These are phyloP conservation scores for Cucurbita ficifolia DNA, from an alignment of 306 rosid genomes.

Conservation along the genomic window DNA sequence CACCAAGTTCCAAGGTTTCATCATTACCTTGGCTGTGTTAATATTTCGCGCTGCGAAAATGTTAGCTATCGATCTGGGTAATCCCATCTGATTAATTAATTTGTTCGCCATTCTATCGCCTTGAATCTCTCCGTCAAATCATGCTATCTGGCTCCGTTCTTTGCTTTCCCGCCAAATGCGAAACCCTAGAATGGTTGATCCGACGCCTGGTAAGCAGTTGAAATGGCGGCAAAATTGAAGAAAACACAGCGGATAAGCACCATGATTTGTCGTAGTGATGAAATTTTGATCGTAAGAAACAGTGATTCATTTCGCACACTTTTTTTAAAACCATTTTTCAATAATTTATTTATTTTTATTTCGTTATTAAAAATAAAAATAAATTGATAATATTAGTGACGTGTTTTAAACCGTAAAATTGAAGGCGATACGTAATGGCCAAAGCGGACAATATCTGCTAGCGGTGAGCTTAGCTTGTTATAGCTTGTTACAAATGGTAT, in stretches of 20 bases:
- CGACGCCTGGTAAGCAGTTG: background rate
- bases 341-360: no score
- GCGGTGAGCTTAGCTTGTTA: no score
- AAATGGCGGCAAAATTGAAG: slow-evolving; percentile 2
- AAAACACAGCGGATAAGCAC: background rate
- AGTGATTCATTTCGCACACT: no score
- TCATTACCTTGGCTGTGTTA: slow-evolving; percentile 56
- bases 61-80: slow-evolving; percentile 52
- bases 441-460: no score
- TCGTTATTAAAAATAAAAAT: no score
- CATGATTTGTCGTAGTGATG: background rate
- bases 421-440: no score
- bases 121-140: background rate
- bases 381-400: no score
- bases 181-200: background rate
- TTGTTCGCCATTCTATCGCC: slow-evolving; percentile 46
- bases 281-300: no score
- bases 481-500: no score
- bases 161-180: background rate
- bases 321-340: no score
- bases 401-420: no score
- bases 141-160: background rate
- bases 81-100: slow-evolving; percentile 54
- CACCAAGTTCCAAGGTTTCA: background rate
- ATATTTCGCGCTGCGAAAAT: slow-evolving; percentile 74